Percentiles rank a stretch among this genome's conserved stretches.
Evolutionary conservation across 2,329 filamentous ascomycete species (phyloP).

Genomic region (Verticillium isaacii): DNA sequence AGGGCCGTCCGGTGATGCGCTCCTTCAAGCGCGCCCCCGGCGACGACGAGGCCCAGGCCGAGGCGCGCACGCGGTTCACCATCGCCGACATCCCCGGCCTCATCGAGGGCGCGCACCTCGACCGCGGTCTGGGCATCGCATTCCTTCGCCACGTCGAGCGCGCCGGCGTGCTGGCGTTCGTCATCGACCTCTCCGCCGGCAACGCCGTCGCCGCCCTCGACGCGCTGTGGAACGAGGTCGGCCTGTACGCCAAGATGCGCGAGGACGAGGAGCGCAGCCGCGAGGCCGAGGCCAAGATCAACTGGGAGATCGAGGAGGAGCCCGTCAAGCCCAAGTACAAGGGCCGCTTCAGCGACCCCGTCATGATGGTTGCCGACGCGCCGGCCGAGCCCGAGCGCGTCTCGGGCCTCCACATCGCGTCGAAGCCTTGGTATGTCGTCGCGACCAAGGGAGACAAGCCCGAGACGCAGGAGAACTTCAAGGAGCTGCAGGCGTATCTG

Average conservation of each 20-base stretch:
- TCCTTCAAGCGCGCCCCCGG: conserved; percentile 23
- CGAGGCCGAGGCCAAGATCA: conserved; percentile 50
- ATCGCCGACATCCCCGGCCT: conserved; percentile 95
- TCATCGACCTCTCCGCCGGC: conserved; percentile 77
- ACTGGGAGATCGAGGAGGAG: conserved; percentile 53
- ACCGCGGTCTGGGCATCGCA: conserved; percentile 83
- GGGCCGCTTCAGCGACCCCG: conserved; percentile 10
- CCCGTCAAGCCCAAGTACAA: conserved; percentile 6
- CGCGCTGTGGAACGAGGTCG: conserved; percentile 85
- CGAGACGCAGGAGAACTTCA: conserved; percentile 74
- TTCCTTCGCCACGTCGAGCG: conserved; percentile 94
- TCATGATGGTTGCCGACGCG: conserved; percentile 24
- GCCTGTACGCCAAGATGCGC: conserved; percentile 75
- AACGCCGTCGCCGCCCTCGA: conserved; percentile 76
- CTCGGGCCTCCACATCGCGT: conserved; percentile 67
- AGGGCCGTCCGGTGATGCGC: conserved; percentile 60
- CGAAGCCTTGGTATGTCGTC: conserved; percentile 94
- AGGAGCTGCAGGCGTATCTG: conserved; percentile 65
- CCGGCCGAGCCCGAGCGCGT: conserved; percentile 16
- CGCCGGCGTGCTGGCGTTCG: conserved; percentile 87
- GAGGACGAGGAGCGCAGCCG: conserved; percentile 67
- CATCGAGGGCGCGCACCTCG: conserved; percentile 86
- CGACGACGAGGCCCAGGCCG: conserved; percentile 21
- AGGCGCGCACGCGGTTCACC: conserved; percentile 73
- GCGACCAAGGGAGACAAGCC: conserved; percentile 88